These are phyloP conservation scores for Plasmodium gaboni DNA, from an alignment of 169 alveolate species.

Conservation along the genomic window DNA sequence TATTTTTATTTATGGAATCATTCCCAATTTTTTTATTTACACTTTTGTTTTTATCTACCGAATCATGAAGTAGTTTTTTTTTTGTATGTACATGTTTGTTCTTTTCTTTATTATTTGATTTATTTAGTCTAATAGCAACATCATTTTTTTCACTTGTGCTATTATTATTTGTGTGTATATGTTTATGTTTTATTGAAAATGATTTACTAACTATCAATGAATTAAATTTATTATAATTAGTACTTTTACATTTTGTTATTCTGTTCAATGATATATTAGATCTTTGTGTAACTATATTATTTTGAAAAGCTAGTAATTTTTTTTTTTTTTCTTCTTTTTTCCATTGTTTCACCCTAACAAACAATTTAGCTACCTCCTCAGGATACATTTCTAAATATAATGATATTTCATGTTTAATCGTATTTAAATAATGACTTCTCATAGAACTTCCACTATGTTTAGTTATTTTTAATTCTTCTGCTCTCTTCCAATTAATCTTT, in stretches of 20 bases:
- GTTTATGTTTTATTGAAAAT: constrained; percentile 26
- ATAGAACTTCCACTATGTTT: constrained; percentile 63
- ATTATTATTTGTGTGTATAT: neutral
- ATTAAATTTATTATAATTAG: constrained; percentile 46
- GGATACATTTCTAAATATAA: constrained; percentile 68
- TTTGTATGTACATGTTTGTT: neutral
- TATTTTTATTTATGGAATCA: constrained; percentile 7
- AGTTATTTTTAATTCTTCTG: constrained; percentile 49
- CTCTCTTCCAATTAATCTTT: constrained; percentile 52
- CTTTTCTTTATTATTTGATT: neutral
- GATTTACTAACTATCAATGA: constrained; percentile 49
- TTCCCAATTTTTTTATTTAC: neutral
- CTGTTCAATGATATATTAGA: constrained; percentile 64
- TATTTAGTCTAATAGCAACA: too few species aligned
- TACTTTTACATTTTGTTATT: constrained; percentile 64
- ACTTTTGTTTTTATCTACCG: too few species aligned
- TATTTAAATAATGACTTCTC: constrained; percentile 61
- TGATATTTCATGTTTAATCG: constrained; percentile 53
- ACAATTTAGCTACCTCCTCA: constrained; percentile 66
- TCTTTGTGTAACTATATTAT: constrained; percentile 34
- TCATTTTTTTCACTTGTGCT: neutral
- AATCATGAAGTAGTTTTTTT: too few species aligned
- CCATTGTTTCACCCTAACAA: constrained; percentile 38
- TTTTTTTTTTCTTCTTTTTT: constrained; percentile 70
- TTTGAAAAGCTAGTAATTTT: constrained; percentile 37